Base-by-base conservation (phyloP, 1,284 basidiomycete genomes). In the Puccinia polysora region DNA sequence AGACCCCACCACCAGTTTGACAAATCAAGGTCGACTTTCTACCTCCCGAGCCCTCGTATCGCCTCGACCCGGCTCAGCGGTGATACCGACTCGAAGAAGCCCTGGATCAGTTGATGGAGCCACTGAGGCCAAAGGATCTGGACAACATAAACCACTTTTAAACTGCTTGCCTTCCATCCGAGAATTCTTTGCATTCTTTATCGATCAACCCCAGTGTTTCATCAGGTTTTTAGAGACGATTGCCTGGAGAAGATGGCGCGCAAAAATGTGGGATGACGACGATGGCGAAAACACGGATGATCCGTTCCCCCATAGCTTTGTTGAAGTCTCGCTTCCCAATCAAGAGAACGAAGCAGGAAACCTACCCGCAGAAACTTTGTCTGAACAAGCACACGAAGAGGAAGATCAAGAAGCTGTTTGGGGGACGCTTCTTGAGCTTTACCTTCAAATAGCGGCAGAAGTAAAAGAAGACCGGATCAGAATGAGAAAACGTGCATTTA, bases 361-460 rank as follows among this genome's bases (percentile, higher is more conserved):
- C 65, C 8, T 55, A 59, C n/a, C 71, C 70, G 36, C 69, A 65
- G 28, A 60, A 56, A n/a, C 4, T 52, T 28, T 25, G 40, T 18
- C 18, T 45, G 77, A 86, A 60, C 84, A 84, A 30, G 84, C 84
- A 36, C 80, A 81, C 0, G 88, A 90, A 72, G 81, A 81, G 75
- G 79, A 80, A 15, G 91, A 96, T 78, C 91, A 95, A 78, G 84
- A 85, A 12, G 88, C 91, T 0, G 88, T 97, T 14, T 97, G 95
- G 94, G 97, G 96, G 80, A 97, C 95, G 0, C 82, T 98, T 1
- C 82, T 98, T 65, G 95, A 99, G 81, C 84, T 98, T 18, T 97
- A 97, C 79, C 85, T 98, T n/a, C 30, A 84, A 86, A 0, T 81
- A 85, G 6, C 76, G 1, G 75, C 78, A 0, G 77, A 83, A 69